Evolutionary conservation across 441 rosid genomes (phyloP), one percentile per base, ranked within the genome.

Genomic region (Adansonia grandidieri): DNA sequence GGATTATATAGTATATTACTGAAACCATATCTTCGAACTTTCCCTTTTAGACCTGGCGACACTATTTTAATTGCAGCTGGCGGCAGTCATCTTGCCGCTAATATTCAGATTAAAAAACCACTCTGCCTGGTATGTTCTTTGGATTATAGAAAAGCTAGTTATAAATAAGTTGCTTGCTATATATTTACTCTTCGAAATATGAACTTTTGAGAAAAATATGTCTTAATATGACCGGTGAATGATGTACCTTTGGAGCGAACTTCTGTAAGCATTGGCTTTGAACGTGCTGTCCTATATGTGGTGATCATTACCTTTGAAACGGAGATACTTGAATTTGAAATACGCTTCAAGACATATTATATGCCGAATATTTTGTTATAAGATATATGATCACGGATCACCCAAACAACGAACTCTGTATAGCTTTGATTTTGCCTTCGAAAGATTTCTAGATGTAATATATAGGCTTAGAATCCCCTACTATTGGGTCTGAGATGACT

Each of bases 1-100:
- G 2, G 60, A 13, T 61, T 3, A 2, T 37, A 75, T 17, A 9
- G n/a, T 48, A 37, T 58, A 37, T 19, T 67, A 61, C 44, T 69
- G 61, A 71, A 69, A 20, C n/a, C 82, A 82, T 50, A 83, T 78
- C 53, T 37, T 83, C 51, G 58, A 32, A 53, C 75, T 71, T 87
- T 72, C 83, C 75, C 76, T 80, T 81, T 22, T 87, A 96, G 98
- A 85, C 96, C 97, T 2, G 98, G 98, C 56, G 98, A 96, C 78
- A 93, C 97, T 79, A 96, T 94, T 83, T 88, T 96, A 79, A 94
- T 96, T 78, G 89, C 90, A 73, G 87, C 97, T 47, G 99, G 99
- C 10, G 93, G 96, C 76, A 87, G 70, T 76, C 96, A 96, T 90
- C 86, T 61, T 69, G 92, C 89, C 81, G 93, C 95, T 75, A 88